Percentiles rank a stretch among this genome's conserved stretches.
These are phyloP conservation scores for Withania somnifera DNA, from an alignment of 305 asterid species.

Conservation along the genomic window DNA sequence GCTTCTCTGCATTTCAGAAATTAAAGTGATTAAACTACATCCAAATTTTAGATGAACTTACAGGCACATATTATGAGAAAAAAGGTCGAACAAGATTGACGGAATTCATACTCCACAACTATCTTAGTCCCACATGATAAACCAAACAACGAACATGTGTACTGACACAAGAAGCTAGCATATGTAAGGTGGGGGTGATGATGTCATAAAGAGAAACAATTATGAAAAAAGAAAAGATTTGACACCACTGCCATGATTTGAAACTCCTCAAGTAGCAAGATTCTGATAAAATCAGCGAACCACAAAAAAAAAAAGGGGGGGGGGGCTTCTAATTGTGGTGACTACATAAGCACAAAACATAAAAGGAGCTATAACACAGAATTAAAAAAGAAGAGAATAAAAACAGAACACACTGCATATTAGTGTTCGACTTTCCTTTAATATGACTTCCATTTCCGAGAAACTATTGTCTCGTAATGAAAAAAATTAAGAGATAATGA, in stretches of 20 bases:
- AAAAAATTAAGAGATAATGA: background rate
- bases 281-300: background rate
- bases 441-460: background rate
- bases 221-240: background rate
- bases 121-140: background rate
- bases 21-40: background rate
- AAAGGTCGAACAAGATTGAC: background rate
- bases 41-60: background rate
- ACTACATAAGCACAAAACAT: background rate
- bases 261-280: background rate
- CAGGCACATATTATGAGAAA: background rate
- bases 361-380: background rate
- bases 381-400: background rate
- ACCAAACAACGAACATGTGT: background rate
- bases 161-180: background rate
- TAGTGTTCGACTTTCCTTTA: background rate
- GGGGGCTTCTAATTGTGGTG: background rate
- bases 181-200: background rate
- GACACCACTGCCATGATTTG: background rate
- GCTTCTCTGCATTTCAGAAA: constrained; percentile 29
- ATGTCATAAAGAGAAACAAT: background rate
- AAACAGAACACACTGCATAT: background rate
- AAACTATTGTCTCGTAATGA: background rate
- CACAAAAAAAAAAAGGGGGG: background rate
- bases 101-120: background rate